These are phyloP conservation scores for Nidularia pulvinata DNA, from an alignment of 768 basidiomycete genomes.

Conservation along the genomic window DNA sequence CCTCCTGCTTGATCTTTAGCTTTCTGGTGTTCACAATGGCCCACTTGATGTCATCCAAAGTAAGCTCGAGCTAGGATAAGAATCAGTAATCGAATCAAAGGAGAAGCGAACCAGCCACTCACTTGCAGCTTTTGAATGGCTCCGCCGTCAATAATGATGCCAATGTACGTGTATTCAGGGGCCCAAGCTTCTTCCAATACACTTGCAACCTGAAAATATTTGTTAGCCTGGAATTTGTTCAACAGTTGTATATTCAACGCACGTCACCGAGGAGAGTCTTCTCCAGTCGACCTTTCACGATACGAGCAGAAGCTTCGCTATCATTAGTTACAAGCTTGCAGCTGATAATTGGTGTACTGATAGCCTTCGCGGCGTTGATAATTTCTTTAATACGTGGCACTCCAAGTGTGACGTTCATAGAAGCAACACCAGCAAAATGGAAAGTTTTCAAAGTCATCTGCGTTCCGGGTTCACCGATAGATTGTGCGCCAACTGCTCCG, in stretches of 20 bases:
- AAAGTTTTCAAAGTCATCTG: constrained; percentile 99
- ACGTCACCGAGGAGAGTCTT: constrained; percentile 96
- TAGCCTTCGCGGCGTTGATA: constrained; percentile 97
- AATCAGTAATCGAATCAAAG: too few species aligned
- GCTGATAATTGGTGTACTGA: constrained; percentile 98
- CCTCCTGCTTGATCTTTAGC: constrained; percentile 91
- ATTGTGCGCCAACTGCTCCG: constrained; percentile 98
- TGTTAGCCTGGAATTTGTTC: neutral
- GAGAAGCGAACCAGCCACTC: constrained; percentile 2
- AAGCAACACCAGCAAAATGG: constrained; percentile 99
- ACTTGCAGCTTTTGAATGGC: constrained; percentile 91
- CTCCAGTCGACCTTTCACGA: constrained; percentile 96
- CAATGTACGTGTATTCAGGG: constrained; percentile 89
- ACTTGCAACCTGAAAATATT: constrained; percentile 68
- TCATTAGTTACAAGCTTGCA: constrained; percentile 86
- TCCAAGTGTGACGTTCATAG: constrained; percentile 99
- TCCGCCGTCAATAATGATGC: constrained; percentile 87
- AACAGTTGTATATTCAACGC: constrained; percentile 15
- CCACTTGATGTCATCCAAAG: constrained; percentile 91
- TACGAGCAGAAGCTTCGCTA: constrained; percentile 94
- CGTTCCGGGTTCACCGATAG: constrained; percentile 98
- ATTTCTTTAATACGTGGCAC: constrained; percentile 99
- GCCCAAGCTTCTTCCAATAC: constrained; percentile 97
- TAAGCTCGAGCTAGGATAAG: constrained; percentile 76
- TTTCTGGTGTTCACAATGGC: constrained; percentile 87